Percentiles rank a stretch among this genome's conserved stretches.
Conservation (phyloP, 176 grass and related monocot genomes). For the Phyllostachys edulis region DNA sequence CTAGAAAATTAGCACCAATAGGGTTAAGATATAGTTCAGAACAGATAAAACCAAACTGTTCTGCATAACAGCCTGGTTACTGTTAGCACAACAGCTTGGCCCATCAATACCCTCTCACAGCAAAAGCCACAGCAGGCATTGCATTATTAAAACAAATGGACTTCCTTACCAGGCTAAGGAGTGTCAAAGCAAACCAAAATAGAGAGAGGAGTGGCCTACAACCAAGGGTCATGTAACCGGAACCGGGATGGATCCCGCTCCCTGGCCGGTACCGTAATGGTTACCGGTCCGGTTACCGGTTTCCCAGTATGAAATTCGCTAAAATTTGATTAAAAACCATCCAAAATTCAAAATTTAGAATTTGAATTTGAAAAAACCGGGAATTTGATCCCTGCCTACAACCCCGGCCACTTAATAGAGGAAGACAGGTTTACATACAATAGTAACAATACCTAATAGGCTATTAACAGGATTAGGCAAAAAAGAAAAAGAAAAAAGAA, state of each 20-base stretch:
- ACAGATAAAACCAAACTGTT: background rate
- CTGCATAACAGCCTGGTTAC: background rate
- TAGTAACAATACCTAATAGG: background rate
- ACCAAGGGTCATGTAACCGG: no score
- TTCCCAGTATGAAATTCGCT: no score
- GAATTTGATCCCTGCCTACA: no score
- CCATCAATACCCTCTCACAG: background rate
- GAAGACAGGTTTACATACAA: background rate
- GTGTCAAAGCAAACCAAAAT: background rate
- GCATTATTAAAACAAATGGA: background rate
- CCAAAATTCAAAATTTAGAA: no score
- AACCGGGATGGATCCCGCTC: no score
- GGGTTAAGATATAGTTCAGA: background rate
- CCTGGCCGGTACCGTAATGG: no score
- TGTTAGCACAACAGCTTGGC: background rate
- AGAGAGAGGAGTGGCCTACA: background rate
- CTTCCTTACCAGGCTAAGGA: background rate
- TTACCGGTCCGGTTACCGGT: no score
- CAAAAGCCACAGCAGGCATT: slow-evolving; percentile 3
- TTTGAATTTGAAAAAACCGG: no score
- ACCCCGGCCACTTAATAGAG: background rate
- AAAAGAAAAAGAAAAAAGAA: background rate
- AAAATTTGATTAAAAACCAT: no score
- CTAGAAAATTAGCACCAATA: background rate
- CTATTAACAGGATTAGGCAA: background rate